Evolutionary conservation across 1,284 basidiomycete species (phyloP), one percentile per base, ranked within the genome.

Genomic region (Rhodotorula sp.): DNA sequence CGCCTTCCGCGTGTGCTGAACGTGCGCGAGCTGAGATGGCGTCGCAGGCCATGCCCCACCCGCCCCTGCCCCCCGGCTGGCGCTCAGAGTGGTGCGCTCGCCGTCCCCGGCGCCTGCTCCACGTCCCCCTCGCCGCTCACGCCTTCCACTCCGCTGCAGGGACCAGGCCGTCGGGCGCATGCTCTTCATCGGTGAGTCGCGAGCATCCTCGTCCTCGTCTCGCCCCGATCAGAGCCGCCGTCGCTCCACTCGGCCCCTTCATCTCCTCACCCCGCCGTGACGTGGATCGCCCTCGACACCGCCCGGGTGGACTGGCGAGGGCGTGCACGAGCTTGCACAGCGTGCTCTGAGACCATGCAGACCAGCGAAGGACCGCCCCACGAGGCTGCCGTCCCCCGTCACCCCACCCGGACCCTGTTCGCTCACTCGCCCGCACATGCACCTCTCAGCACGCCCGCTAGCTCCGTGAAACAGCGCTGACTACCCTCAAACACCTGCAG

Each of bases 21-120:
- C 16, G 12, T 2, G 17, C n/a, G 16, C 25, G 7, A 12, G 16
- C 3, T 16, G 41, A 4, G 66, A 71, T 71, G 70, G 70, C 70
- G 16, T 61, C 57, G n/a, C 70, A 71, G 56, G 70, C 70, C 0
- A 67, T 71, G 70, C 72, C 72, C 9, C 72, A 73, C 44, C 74
- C 74, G 5, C 71, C 71, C 5, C 41, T 75, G 16, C 74, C 74
- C 16, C 68, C 71, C 4, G 74, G 74, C 25, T 75, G 74, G 74
- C 64, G 65, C 48, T 70, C 74, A 14, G 71, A 75, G 53, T 75
- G 74, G 74, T 75, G n/a, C 49, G 73, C 67, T 34, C 34, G 50
- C 17, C 46, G 19, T 41, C 27, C 9, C 44, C 23, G 21, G 41
- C 55, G 10, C 44, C 48, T 50, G 13, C 21, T 59, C 46, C 52